phyloP scores from a whole-genome alignment of 2,329 filamentous ascomycete species.

The Pseudocercospora eumusae region DNA sequence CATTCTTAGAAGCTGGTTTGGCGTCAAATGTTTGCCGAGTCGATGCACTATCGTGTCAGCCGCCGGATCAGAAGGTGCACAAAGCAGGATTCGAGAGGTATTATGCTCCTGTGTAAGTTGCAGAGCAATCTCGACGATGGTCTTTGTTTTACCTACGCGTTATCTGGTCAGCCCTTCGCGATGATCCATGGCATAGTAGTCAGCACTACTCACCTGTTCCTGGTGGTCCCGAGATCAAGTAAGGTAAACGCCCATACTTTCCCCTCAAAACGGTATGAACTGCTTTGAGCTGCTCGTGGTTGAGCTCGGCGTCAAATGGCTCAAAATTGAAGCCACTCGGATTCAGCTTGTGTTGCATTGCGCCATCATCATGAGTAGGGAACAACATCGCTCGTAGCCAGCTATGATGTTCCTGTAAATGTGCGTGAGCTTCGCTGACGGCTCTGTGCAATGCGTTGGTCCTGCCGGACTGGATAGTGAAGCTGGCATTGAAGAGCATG shows the following conservation, averaged over 20 bases:
- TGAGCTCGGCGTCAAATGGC: constrained; percentile 46
- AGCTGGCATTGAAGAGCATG: constrained; percentile 30
- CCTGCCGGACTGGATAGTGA: constrained; percentile 26
- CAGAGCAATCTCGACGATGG: constrained; percentile 49
- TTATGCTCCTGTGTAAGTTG: constrained; percentile 22
- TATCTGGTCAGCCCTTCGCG: background rate
- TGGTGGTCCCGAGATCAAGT: constrained; percentile 52
- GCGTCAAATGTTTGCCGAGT: constrained; percentile 25
- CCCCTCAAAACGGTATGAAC: constrained; percentile 46
- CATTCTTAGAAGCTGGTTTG: constrained; percentile 28
- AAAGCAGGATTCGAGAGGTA: constrained; percentile 28
- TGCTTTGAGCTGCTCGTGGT: constrained; percentile 53
- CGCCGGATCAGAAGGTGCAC: constrained; percentile 34
- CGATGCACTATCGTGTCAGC: constrained; percentile 31
- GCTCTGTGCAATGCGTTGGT: constrained; percentile 21
- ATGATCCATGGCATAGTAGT: background rate
- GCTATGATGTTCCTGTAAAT: constrained; percentile 7
- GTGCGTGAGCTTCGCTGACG: constrained; percentile 13
- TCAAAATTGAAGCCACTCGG: constrained; percentile 39
- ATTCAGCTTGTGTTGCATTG: constrained; percentile 44
- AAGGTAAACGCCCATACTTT: constrained; percentile 50
- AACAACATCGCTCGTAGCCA: constrained; percentile 50
- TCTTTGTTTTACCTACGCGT: constrained; percentile 50
- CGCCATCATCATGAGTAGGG: constrained; percentile 43
- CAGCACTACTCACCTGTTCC: constrained; percentile 43